Evolutionary conservation across 163 green algal species (phyloP).

Genomic region (Chlamydomonas reinhardtii): DNA sequence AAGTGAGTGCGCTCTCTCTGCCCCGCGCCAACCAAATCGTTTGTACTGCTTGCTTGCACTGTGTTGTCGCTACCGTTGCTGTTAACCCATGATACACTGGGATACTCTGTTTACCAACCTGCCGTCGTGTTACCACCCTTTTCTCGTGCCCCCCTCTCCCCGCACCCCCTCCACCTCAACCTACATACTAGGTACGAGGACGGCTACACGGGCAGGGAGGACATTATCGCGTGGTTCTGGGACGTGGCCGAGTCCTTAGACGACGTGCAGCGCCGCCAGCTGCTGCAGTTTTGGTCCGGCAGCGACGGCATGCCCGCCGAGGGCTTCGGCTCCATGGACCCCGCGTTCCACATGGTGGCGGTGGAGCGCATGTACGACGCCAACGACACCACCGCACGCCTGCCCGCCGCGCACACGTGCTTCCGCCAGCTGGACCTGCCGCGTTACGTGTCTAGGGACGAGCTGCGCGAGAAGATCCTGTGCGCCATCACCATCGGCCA

Average conservation of each 20-base stretch:
- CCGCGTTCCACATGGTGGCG: conserved; percentile 72
- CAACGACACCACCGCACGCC: conserved; percentile 75
- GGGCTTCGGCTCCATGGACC: conserved; percentile 73
- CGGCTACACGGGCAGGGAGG: conserved; percentile 76
- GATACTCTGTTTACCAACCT: too few species aligned
- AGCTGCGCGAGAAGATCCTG: conserved; percentile 91
- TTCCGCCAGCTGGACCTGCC: conserved; percentile 98
- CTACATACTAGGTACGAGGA: conserved; percentile 66
- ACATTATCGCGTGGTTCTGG: conserved; percentile 75
- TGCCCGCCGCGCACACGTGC: conserved; percentile 97
- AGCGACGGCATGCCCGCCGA: conserved; percentile 74
- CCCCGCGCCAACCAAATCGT: too few species aligned
- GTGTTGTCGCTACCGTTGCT: too few species aligned
- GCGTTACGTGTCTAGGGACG: conserved; percentile 91
- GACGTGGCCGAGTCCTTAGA: conserved; percentile 69
- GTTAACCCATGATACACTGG: too few species aligned
- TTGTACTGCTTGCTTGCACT: too few species aligned
- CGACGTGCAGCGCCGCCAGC: conserved; percentile 65
- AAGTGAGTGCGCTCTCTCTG: conserved; percentile 51
- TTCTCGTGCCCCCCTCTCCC: not conserved
- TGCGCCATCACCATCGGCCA: conserved; percentile 87
- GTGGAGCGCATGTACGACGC: conserved; percentile 76
- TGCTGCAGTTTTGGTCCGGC: conserved; percentile 79
- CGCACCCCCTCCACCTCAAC: not conserved
- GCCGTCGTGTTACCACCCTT: too few species aligned